These are phyloP conservation scores for Coniferiporia weirii DNA, from an alignment of 1,284 basidiomycete genomes.

Conservation along the genomic window DNA sequence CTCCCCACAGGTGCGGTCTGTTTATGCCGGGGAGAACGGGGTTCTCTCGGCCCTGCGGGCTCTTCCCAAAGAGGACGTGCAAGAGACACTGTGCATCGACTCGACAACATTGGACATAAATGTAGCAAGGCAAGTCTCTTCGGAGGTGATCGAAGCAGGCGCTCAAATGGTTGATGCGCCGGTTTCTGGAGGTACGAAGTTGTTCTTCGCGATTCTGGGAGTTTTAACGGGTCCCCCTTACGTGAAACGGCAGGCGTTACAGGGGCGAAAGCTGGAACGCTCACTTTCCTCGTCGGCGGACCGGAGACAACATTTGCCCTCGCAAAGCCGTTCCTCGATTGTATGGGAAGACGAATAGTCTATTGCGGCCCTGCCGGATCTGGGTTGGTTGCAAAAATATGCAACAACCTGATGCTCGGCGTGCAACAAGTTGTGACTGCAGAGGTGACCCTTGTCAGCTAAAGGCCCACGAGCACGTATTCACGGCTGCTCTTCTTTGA, in stretches of 20 bases:
- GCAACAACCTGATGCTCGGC: conserved; percentile 79
- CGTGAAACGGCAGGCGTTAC: conserved; percentile 51
- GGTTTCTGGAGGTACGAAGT: conserved; percentile 73
- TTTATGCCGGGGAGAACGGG: conserved; percentile 55
- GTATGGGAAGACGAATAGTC: conserved; percentile 80
- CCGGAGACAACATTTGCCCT: conserved; percentile 51
- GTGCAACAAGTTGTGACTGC: conserved; percentile 75
- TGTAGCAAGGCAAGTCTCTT: conserved; percentile 62
- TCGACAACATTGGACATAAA: conserved; percentile 83
- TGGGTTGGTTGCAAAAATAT: conserved; percentile 82
- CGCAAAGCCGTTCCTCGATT: conserved; percentile 54
- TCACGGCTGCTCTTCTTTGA: not conserved
- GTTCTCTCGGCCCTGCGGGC: conserved; percentile 54
- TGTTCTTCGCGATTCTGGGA: not conserved
- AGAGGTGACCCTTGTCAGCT: conserved; percentile 36
- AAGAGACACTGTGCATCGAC: conserved; percentile 71
- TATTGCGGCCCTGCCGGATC: conserved; percentile 86
- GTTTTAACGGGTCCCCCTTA: conserved; percentile 9
- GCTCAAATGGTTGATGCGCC: conserved; percentile 85
- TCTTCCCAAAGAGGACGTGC: conserved; percentile 36
- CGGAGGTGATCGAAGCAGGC: conserved; percentile 48
- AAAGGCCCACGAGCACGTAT: not conserved
- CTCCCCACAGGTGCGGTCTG: conserved; percentile 71
- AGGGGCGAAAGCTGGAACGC: conserved; percentile 78
- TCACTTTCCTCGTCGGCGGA: conserved; percentile 92